phyloP scores from a whole-genome alignment of 2,329 filamentous ascomycete species.

The Lithohypha guttulata region DNA sequence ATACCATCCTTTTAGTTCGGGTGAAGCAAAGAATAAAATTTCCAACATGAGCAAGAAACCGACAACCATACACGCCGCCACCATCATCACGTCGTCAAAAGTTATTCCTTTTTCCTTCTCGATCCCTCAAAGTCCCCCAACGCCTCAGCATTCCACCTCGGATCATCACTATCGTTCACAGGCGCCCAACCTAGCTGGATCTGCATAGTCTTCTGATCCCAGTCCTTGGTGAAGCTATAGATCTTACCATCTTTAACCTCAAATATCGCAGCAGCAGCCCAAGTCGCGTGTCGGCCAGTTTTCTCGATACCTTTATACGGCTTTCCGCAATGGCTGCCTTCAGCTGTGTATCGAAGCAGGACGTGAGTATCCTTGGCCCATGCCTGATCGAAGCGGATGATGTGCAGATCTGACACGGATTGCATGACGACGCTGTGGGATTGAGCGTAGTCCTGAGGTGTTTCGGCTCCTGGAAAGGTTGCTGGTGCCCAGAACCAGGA shows the following conservation, averaged over 20 bases:
- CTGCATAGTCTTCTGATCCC: conserved; percentile 26
- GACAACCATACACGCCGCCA: no score
- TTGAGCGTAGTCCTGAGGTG: conserved; percentile 30
- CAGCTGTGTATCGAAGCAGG: conserved; percentile 29
- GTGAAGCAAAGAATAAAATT: no score
- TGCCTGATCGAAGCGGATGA: conserved; percentile 28
- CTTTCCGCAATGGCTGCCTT: conserved; percentile 28
- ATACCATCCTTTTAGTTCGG: no score
- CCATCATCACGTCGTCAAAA: no score
- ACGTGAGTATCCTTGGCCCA: conserved; percentile 29
- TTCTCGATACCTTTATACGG: conserved; percentile 29
- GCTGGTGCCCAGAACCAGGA: conserved; percentile 28
- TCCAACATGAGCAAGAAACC: no score
- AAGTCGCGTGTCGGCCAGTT: conserved; percentile 26
- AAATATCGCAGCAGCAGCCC: conserved; percentile 32
- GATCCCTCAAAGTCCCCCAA: conserved; percentile 17
- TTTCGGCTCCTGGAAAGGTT: conserved; percentile 29
- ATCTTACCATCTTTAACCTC: conserved; percentile 29
- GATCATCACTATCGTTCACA: conserved; percentile 17
- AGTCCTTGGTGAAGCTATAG: conserved; percentile 29
- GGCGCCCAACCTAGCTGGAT: conserved; percentile 21
- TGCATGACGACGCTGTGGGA: conserved; percentile 30
- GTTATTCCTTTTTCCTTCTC: conserved; percentile 11
- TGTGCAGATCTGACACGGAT: conserved; percentile 27
- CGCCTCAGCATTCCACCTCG: conserved; percentile 19